phyloP scores from a whole-genome alignment of 169 alveolate species.

The Babesia sp. region DNA sequence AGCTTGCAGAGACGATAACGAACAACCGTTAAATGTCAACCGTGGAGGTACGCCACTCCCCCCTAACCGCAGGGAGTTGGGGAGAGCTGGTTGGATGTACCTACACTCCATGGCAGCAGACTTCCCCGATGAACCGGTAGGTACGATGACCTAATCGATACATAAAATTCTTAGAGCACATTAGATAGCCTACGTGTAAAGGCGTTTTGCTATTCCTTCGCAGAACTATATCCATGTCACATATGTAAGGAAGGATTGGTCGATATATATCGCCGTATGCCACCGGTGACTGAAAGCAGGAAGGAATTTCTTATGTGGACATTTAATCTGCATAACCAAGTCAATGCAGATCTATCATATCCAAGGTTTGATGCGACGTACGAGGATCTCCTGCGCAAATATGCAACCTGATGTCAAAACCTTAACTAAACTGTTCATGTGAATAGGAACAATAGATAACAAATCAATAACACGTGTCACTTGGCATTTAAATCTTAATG shows the following conservation, averaged over 20 bases:
- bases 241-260: constrained; percentile 77
- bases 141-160: not conserved
- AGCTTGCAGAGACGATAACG: constrained; percentile 40
- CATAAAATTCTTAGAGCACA: constrained; percentile 28
- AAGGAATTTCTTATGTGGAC: constrained; percentile 71
- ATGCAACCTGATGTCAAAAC: not conserved
- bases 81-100: constrained; percentile 82
- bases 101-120: constrained; percentile 81
- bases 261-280: constrained; percentile 60
- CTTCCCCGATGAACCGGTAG: constrained; percentile 79
- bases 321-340: constrained; percentile 75
- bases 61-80: constrained; percentile 80
- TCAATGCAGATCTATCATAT: constrained; percentile 72
- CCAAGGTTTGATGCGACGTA: constrained; percentile 12
- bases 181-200: constrained; percentile 55
- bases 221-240: constrained; percentile 80
- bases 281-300: constrained; percentile 65
- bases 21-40: not conserved
- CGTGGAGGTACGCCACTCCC: constrained; percentile 41
- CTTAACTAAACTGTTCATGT: too few species aligned
- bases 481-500: too few species aligned
- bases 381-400: constrained; percentile 54
- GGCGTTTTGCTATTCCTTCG: constrained; percentile 74
- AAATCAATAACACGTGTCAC: too few species aligned
- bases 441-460: too few species aligned